Evolutionary conservation across 495 filamentous ascomycete species (phyloP), one percentile per base, ranked within the genome.

Genomic region (Trichoderma parareesei): DNA sequence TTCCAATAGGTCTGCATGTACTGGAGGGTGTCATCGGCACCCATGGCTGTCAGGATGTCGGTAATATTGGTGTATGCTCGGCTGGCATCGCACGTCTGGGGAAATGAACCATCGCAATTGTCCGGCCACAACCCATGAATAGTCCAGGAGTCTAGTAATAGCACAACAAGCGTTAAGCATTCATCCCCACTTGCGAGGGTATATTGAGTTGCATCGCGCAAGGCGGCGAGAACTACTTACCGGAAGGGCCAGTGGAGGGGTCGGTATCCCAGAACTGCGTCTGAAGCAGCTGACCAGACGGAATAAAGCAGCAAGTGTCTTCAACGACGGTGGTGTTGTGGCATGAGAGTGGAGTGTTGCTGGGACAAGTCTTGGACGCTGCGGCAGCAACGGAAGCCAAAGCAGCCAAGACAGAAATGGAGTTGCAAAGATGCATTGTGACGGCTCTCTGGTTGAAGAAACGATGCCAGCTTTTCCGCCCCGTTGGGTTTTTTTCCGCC

Each of bases 61-160:
- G 82, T 81, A 68, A 93, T 90, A 70, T 89, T 87, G 60, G 76
- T 84, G 76, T 92, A 91, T 55, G 73, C 78, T 43, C 90, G 82
- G 38, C 70, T 76, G 27, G 72, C 68, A 67, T 91, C 88, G 69
- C 90, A 93, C 71, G 80, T 86, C 61, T 81, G 74, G 16, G 90
- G 82, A 70, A 85, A 94, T 10, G 83, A 85, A 63, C 90, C 90
- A 67, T 90, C 87, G 72, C 91, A 93, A 71, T 87, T 83, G 73
- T 93, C 89, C 2, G 90, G 90, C 86, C 91, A 93, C 16, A 95
- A 80, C 14, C 91, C 90, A 70, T 95, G 91, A 55, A 95, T 81
- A 5, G 90, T 93, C 91, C 90, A 95, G 20, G 83, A 85, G 69
- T 92, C 84, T 61, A 37, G 35, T 8, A 35, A 27, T 27, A 57